Evolutionary conservation across 345 rosid genomes (phyloP), one percentile per base, ranked within the genome.

Genomic region (Eutrema japonicum): DNA sequence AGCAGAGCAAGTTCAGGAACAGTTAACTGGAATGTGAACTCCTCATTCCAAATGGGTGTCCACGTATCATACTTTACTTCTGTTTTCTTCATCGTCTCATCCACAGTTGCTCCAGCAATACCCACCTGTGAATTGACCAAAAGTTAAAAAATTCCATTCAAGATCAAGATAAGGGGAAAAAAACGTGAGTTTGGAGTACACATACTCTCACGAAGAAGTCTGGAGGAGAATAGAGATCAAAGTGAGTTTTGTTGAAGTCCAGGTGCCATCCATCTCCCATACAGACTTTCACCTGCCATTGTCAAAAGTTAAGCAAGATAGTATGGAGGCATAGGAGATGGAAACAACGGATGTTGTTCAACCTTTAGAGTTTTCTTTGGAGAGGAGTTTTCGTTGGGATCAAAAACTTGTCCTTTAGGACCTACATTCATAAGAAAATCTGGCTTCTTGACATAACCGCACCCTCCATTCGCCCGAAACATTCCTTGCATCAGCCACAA

Each of bases 401-500:
- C 82, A 47, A 86, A 89, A 36, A 81, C 81, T 72, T 77, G 61
- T 68, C 78, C 76, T 27, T 54, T 58, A 69, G 83, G 78, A 63
- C 73, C 81, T 11, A 68, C 50, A 29, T 65, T 36, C 79, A 83
- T 79, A 13, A 94, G 82, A 84, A 94, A 85, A 61, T 84, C 83
- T 7, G 97, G 98, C 72, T 94, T 94, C 79, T 85, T 91, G 72
- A 94, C 87, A 73, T 87, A 94, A 60, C 98, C 98, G 29, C 97
- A 91, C 16, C 92, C 96, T 49, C 98, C 97, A 75, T 94, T 94
- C 5, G 96, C 83, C 82, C 85, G 81, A 69, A 91, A 94, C 96
- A 89, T 89, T 50, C 98, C 97, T 43, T 91, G 92, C 98, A 91
- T 94, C 52, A 79, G 64, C 97, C 96, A 91, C 37, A 92, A 86